phyloP scores from a whole-genome alignment of 1,284 basidiomycete species.

The Trichosporon ovoides region DNA sequence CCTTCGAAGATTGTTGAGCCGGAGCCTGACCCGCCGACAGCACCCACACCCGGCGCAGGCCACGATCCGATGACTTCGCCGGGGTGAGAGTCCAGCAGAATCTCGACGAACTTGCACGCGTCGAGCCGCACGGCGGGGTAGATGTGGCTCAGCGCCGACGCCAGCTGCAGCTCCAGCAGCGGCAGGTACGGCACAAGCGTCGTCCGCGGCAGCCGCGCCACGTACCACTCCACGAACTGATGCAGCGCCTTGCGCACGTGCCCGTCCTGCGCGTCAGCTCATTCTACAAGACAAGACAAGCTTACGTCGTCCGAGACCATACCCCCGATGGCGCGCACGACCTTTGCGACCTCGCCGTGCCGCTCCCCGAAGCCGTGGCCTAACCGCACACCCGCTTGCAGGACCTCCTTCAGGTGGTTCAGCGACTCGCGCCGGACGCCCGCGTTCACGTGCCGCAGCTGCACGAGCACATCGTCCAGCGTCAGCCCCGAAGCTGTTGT shows the following conservation, averaged over 20 bases:
- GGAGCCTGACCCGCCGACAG: not conserved
- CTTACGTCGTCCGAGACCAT: conserved; percentile 74
- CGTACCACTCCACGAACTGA: conserved; percentile 60
- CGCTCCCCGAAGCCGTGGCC: conserved; percentile 48
- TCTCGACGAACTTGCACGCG: conserved; percentile 72
- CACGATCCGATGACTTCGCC: conserved; percentile 64
- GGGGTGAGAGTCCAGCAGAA: conserved; percentile 71
- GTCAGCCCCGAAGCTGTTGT: conserved; percentile 71
- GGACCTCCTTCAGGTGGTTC: conserved; percentile 72
- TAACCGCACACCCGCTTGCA: conserved; percentile 61
- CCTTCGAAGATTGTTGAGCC: conserved; percentile 43
- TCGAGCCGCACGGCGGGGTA: conserved; percentile 91
- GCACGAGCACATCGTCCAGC: conserved; percentile 69
- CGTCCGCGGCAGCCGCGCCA: conserved; percentile 59
- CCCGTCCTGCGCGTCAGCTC: conserved; percentile 42
- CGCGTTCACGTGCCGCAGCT: conserved; percentile 78
- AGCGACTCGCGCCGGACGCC: conserved; percentile 74
- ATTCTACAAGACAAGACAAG: not conserved
- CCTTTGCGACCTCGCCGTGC: conserved; percentile 55
- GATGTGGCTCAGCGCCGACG: conserved; percentile 89
- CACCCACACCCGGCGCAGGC: conserved; percentile 42
- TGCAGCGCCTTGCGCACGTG: conserved; percentile 51
- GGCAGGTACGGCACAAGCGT: conserved; percentile 66
- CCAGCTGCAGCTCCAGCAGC: conserved; percentile 71
- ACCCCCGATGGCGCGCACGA: conserved; percentile 65